A percentile compares a stretch with the other conserved stretches of the same genome.
Evolutionary conservation across 2,329 filamentous ascomycete species (phyloP).

Genomic region (Gnomoniopsis smithogilvyi): DNA sequence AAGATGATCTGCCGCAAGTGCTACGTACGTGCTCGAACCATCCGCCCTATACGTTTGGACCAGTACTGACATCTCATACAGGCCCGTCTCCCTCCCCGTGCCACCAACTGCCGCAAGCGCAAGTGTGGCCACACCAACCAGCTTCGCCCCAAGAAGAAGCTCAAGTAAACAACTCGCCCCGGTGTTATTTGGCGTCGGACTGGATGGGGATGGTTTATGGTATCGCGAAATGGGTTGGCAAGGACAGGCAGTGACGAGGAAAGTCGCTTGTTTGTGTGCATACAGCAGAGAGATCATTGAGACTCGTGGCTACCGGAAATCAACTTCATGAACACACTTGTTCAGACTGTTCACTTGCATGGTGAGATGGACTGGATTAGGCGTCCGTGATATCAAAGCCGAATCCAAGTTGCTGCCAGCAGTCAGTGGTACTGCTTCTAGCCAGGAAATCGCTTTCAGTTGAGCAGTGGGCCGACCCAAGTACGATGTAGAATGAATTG

Average conservation of each 20-base stretch:
- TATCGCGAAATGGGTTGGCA: slow-evolving; percentile 25
- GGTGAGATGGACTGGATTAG: no score
- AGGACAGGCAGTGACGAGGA: slow-evolving; percentile 10
- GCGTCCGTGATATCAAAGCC: not conserved
- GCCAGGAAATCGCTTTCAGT: no score
- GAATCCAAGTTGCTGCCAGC: no score
- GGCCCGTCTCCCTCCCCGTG: slow-evolving; percentile 90
- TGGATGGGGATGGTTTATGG: slow-evolving; percentile 34
- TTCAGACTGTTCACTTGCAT: no score
- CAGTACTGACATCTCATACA: slow-evolving; percentile 29
- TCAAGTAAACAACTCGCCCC: slow-evolving; percentile 69
- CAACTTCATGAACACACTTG: slow-evolving; percentile 9
- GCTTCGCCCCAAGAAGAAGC: slow-evolving; percentile 99
- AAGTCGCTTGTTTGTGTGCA: slow-evolving; percentile 8
- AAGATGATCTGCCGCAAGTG: slow-evolving; percentile 99
- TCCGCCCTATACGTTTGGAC: not conserved
- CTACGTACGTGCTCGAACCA: slow-evolving; percentile 67
- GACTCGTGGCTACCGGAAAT: slow-evolving; percentile 12
- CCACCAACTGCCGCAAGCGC: slow-evolving; percentile 99
- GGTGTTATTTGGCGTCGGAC: slow-evolving; percentile 32
- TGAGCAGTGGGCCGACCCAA: no score
- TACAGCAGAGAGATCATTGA: slow-evolving; percentile 10
- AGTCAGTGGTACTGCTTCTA: no score
- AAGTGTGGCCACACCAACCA: slow-evolving; percentile 99
- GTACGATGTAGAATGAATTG: no score